These are phyloP conservation scores for Apophysomyces sp. DNA, from an alignment of 371 early-diverging fungal genomes.

Conservation along the genomic window DNA sequence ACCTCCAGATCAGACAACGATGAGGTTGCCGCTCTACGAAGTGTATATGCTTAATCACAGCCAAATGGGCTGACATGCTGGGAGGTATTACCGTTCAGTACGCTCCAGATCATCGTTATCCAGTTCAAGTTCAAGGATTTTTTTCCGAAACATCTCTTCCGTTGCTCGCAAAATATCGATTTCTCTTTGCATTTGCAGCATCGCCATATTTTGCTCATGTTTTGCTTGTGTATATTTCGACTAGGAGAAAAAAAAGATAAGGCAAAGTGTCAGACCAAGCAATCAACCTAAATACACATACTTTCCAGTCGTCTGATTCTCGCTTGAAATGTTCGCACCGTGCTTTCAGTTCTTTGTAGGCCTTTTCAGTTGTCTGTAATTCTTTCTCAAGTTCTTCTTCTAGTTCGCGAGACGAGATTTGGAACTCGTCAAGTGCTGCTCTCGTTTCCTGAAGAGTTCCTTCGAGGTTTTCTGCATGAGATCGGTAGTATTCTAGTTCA, in stretches of 20 bases:
- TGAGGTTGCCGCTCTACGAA: constrained; percentile 62
- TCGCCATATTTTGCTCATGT: constrained; percentile 62
- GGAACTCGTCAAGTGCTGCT: constrained; percentile 61
- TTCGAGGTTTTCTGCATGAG: constrained; percentile 48
- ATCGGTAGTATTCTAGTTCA: constrained; percentile 60
- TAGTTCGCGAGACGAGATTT: constrained; percentile 58
- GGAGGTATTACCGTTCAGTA: constrained; percentile 48
- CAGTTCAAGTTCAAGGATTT: constrained; percentile 74
- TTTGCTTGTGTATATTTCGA: constrained; percentile 45
- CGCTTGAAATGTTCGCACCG: constrained; percentile 53
- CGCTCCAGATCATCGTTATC: constrained; percentile 81
- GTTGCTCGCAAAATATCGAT: constrained; percentile 72
- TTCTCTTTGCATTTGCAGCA: constrained; percentile 73
- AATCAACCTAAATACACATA: constrained; percentile 20
- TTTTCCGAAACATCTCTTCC: constrained; percentile 70
- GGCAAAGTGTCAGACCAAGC: not conserved
- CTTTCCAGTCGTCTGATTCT: constrained; percentile 78
- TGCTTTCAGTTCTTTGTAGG: constrained; percentile 59
- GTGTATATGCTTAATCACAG: not conserved
- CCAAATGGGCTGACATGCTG: not conserved
- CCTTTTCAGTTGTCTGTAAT: constrained; percentile 60
- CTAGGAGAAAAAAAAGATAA: constrained; percentile 11
- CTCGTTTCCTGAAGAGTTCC: constrained; percentile 55
- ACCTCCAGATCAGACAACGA: constrained; percentile 71
- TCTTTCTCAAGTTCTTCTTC: constrained; percentile 69